Evolutionary conservation across 805 yeast genomes (phyloP), one percentile per base, ranked within the genome.

Genomic region (Candida corydali): DNA sequence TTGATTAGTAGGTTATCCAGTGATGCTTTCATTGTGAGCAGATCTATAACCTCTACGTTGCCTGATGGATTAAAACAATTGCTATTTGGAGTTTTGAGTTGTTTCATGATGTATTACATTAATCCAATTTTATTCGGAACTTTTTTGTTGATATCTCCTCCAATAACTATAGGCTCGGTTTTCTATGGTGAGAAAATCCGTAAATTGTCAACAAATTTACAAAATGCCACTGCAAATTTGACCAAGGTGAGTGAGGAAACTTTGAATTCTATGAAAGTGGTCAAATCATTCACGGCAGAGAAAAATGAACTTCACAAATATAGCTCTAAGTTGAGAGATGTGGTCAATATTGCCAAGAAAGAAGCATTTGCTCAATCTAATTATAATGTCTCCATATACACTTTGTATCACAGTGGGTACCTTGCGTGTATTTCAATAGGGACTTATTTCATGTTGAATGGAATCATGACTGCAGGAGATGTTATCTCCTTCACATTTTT

Each of bases 401-500:
- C 63, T 23, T 55, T 65, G 29, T 68, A 66, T 46, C 71, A 65
- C 40, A 50, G 67, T 3, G 72, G 72, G 1, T 67, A 67, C 43
- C 54, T 66, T 26, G 56, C 69, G 26, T 65, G 72, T 45, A 55
- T 65, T 31, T 67, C 70, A 2, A 50, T 65, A 32, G 73, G 73
- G 5, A 63, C 65, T 14, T 64, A 66, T 39, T 56, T 66, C 40
- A 67, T 68, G 32, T 48, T 65, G 32, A 54, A 57, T 25, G 73
- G 70, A 2, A 57, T 61, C 36, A 65, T 67, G 71, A 60, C 70
- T n/a, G 64, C 72, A 0, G 73, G 73, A 26, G 73, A 67, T 37
- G 70, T 68, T 6, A 69, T 66, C 20, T 69, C 72, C 1, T 68
- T 67, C 44, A 65, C 72, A 5, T 65, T 68, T 69, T 68, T 67